These are phyloP conservation scores for Neurospora sp. DNA, from an alignment of 495 filamentous ascomycete genomes.

Conservation along the genomic window DNA sequence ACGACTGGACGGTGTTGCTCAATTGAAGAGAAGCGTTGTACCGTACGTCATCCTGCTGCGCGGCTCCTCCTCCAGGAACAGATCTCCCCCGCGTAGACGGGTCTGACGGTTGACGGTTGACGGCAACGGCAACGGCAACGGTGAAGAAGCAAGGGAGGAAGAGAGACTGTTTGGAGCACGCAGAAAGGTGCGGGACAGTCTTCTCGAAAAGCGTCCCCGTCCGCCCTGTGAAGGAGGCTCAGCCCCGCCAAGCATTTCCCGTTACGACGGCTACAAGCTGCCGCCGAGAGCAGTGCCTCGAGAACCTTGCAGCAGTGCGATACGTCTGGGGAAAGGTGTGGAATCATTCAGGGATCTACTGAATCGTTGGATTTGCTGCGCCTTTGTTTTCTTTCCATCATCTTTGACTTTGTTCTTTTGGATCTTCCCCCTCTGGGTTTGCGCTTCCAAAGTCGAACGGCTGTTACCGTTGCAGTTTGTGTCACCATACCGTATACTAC, in stretches of 20 bases:
- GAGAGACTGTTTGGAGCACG: background rate
- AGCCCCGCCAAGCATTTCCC: background rate
- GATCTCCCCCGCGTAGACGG: background rate
- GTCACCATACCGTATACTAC: background rate
- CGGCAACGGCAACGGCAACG: background rate
- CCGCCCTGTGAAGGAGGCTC: background rate
- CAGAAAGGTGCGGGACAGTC: background rate
- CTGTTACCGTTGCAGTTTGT: background rate
- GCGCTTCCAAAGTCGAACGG: background rate
- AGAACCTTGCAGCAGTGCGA: background rate
- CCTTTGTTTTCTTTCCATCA: background rate
- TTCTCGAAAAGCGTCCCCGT: background rate
- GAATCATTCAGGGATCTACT: background rate
- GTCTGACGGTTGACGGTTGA: background rate
- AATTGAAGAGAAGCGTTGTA: background rate
- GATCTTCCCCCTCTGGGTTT: background rate
- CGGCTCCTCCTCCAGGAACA: background rate
- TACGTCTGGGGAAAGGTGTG: background rate
- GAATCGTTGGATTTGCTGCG: background rate
- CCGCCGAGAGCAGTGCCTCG: background rate
- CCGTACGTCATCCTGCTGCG: background rate
- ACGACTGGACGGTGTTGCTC: background rate
- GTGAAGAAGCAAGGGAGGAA: background rate
- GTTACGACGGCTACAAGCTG: background rate
- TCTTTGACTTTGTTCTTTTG: background rate